phyloP scores from a whole-genome alignment of 2,329 filamentous ascomycete genomes.

The Mycosphaerella arachidis region DNA sequence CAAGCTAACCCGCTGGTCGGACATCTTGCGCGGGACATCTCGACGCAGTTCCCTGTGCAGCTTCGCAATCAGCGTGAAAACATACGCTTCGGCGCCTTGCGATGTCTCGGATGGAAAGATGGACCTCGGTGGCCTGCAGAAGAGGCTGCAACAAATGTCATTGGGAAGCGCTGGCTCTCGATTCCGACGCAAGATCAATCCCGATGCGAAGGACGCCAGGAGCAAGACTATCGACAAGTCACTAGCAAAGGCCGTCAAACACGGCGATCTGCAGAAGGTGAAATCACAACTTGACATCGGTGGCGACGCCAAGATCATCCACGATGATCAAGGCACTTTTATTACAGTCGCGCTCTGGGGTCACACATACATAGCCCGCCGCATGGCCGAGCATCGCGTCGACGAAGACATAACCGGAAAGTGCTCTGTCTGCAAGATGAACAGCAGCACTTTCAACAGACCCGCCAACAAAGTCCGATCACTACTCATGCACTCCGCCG shows the following conservation, averaged over 20 bases:
- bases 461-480: slow-evolving; percentile 21
- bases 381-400: slow-evolving; percentile 16
- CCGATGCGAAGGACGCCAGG: slow-evolving; percentile 4
- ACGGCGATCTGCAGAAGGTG: slow-evolving; percentile 16
- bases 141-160: slow-evolving; percentile 23
- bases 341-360: slow-evolving; percentile 19
- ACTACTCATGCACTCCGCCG: slow-evolving; percentile 26
- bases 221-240: slow-evolving; percentile 15
- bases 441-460: slow-evolving; percentile 11
- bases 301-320: slow-evolving; percentile 12
- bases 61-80: slow-evolving; percentile 25
- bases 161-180: slow-evolving; percentile 13
- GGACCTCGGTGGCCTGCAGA: slow-evolving; percentile 24
- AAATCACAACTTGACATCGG: slow-evolving; percentile 15
- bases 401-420: slow-evolving; percentile 17
- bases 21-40: slow-evolving; percentile 16
- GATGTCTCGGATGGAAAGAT: slow-evolving; percentile 21
- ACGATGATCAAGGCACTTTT: slow-evolving; percentile 11
- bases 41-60: slow-evolving; percentile 18
- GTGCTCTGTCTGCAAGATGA: slow-evolving; percentile 17
- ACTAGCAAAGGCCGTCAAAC: slow-evolving; percentile 14
- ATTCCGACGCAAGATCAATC: background rate
- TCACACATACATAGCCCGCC: slow-evolving; percentile 12
- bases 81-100: slow-evolving; percentile 26
- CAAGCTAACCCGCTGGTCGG: slow-evolving; percentile 23